Percentiles rank a stretch among this genome's conserved stretches.
These are phyloP conservation scores for Chaetoscypha palmicola DNA, from an alignment of 2,329 filamentous ascomycete species.

Conservation along the genomic window DNA sequence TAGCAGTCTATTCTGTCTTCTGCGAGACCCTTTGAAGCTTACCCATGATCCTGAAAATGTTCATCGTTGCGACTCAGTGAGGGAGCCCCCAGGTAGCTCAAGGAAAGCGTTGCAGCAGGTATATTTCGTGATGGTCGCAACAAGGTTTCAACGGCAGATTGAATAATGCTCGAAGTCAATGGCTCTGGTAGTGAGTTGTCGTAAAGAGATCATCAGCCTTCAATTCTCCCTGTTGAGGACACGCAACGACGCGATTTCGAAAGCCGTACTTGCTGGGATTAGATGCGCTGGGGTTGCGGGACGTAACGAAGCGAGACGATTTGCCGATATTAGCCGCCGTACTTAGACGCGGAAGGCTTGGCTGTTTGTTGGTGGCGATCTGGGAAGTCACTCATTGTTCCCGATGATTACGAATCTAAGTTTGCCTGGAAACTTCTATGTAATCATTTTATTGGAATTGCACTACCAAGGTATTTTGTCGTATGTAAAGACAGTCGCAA, in stretches of 20 bases:
- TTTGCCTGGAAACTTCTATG: conserved; percentile 26
- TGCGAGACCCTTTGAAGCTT: conserved; percentile 25
- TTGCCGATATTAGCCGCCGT: background rate
- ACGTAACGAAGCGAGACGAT: conserved; percentile 7
- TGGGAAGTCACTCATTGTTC: background rate
- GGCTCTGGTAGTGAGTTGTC: background rate
- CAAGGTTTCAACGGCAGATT: conserved; percentile 12
- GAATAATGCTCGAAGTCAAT: conserved; percentile 6
- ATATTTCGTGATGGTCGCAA: conserved; percentile 9
- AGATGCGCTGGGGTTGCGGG: background rate
- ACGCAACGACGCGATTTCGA: conserved; percentile 20
- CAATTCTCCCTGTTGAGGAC: conserved; percentile 18
- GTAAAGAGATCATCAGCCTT: background rate
- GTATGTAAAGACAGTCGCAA: too few relatives aligned
- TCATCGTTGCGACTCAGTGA: conserved; percentile 44
- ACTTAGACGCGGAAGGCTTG: conserved; percentile 2
- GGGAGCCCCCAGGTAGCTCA: background rate
- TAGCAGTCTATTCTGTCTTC: background rate
- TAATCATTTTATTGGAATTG: conserved; percentile 5
- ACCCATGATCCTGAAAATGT: conserved; percentile 64
- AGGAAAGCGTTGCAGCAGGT: conserved; percentile 2
- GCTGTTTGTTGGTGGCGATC: background rate
- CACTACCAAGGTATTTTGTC: too few relatives aligned
- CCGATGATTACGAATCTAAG: conserved; percentile 28
- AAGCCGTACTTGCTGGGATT: conserved; percentile 9